phyloP scores from a whole-genome alignment of 495 filamentous ascomycete genomes.

The Bryoglossum gracile region DNA sequence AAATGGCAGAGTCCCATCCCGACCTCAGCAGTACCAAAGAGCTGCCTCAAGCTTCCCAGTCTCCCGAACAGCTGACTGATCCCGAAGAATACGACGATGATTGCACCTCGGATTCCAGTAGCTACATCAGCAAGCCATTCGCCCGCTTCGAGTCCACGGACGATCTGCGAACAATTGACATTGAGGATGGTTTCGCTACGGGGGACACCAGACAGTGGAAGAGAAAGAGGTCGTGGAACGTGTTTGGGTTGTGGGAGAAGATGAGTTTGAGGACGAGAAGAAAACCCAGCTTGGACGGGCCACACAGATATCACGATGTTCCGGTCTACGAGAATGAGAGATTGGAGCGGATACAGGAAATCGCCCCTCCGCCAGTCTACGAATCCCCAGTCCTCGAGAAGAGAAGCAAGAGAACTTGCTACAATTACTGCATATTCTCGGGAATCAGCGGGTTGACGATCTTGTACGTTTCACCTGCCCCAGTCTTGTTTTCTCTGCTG shows the following conservation, averaged over 20 bases:
- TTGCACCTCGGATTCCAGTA: background rate
- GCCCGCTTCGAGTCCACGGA: background rate
- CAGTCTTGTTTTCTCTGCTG: background rate
- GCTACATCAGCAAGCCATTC: background rate
- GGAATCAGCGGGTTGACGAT: constrained; percentile 28
- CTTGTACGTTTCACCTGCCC: constrained; percentile 25
- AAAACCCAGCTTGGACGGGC: constrained; percentile 4
- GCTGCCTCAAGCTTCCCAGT: too few relatives aligned
- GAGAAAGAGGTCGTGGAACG: constrained; percentile 1
- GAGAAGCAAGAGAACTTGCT: constrained; percentile 16
- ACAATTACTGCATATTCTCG: constrained; percentile 24
- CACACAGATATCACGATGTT: too few relatives aligned
- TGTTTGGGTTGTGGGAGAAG: background rate
- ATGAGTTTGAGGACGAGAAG: constrained; percentile 8
- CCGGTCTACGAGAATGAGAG: background rate
- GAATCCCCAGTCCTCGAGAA: too few relatives aligned
- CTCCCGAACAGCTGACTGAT: too few relatives aligned
- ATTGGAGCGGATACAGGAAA: too few relatives aligned
- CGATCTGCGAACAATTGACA: too few relatives aligned
- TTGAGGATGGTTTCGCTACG: constrained; percentile 2
- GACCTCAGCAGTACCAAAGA: too few relatives aligned
- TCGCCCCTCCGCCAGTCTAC: too few relatives aligned
- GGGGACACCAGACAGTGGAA: background rate
- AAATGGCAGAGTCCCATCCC: constrained; percentile 2
- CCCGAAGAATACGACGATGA: background rate